These are phyloP conservation scores for Penstemon barbatus DNA, from an alignment of 257 asterid genomes.

Conservation along the genomic window DNA sequence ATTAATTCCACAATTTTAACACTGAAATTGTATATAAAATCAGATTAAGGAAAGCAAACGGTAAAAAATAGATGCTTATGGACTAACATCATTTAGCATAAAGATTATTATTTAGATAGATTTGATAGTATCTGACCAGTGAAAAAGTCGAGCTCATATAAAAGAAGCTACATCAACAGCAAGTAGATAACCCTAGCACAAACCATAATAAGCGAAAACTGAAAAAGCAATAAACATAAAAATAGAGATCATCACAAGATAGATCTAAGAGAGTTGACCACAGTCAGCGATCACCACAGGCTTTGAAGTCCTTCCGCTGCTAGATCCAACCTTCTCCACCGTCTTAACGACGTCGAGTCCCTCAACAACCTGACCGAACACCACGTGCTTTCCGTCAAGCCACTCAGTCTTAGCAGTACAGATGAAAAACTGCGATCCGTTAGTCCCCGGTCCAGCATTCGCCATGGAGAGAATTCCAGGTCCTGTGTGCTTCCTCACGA, in stretches of 20 bases:
- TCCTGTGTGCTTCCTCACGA: constrained; percentile 20
- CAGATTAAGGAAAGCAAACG: no score
- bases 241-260: not conserved
- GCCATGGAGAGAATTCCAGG: constrained; percentile 17
- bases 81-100: no score
- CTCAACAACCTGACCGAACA: constrained; percentile 19
- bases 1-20: no score
- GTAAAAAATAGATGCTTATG: no score
- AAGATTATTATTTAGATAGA: no score
- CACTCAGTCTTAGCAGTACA: not conserved
- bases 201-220: no score
- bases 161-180: no score
- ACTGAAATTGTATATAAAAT: no score
- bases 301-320: not conserved
- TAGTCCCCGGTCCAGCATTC: not conserved
- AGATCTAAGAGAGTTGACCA: constrained; percentile 9
- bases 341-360: constrained; percentile 3
- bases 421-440: constrained; percentile 8
- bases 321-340: constrained; percentile 11
- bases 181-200: no score
- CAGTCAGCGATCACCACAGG: constrained; percentile 20
- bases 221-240: no score
- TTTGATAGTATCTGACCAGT: no score
- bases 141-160: no score
- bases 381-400: constrained; percentile 22